Evolutionary conservation across 306 rosid genomes (phyloP).

Genomic region (Nissolia schottii): DNA sequence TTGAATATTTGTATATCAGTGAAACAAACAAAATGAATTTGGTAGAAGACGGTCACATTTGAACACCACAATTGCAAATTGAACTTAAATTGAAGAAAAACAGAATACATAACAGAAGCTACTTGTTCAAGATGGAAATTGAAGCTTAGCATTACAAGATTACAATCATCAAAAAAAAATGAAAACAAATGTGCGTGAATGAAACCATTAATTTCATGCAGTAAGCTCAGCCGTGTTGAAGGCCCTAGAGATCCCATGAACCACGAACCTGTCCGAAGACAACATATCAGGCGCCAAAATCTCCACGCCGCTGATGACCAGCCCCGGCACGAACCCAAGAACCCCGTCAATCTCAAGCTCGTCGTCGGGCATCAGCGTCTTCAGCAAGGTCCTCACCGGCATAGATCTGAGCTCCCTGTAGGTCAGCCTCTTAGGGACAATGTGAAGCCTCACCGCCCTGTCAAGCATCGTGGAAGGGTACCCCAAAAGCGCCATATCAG

Average conservation of each 20-base stretch:
- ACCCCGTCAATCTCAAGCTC: slow-evolving; percentile 46
- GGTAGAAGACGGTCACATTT: too few species aligned
- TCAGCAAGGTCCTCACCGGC: slow-evolving; percentile 37
- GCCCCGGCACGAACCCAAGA: slow-evolving; percentile 22
- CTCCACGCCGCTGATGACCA: slow-evolving; percentile 50
- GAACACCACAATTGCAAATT: neutral
- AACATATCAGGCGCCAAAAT: slow-evolving; percentile 56
- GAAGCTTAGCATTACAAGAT: neutral
- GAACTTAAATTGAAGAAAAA: too few species aligned
- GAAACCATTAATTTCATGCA: neutral
- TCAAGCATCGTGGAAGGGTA: slow-evolving; percentile 37
- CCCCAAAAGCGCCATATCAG: slow-evolving; percentile 34
- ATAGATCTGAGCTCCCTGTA: slow-evolving; percentile 37
- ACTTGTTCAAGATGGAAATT: neutral
- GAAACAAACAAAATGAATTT: too few species aligned
- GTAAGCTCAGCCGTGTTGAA: slow-evolving; percentile 29
- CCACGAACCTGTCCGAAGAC: slow-evolving; percentile 42
- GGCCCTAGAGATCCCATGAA: slow-evolving; percentile 76
- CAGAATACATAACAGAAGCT: neutral
- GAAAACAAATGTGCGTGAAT: neutral
- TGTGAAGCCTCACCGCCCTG: slow-evolving; percentile 61
- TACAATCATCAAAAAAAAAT: neutral
- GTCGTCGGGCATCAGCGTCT: slow-evolving; percentile 40
- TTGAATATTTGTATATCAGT: too few species aligned
- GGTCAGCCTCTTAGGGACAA: slow-evolving; percentile 54